These are phyloP conservation scores for Hyaloscypha hepaticicola DNA, from an alignment of 495 filamentous ascomycete species.

Conservation along the genomic window DNA sequence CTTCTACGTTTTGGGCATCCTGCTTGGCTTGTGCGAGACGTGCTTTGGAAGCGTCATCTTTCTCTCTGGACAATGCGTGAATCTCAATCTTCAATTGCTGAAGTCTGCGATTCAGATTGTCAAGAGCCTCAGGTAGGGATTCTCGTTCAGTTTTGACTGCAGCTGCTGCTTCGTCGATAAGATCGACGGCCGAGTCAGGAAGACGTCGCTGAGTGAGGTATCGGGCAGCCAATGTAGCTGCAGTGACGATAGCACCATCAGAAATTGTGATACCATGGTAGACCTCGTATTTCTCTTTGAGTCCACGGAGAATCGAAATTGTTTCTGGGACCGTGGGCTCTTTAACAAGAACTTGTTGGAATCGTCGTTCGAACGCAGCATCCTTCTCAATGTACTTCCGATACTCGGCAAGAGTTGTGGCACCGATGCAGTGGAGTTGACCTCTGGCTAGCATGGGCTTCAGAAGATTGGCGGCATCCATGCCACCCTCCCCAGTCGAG, in stretches of 20 bases:
- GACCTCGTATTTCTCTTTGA: slow-evolving; percentile 96
- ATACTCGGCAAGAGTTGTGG: slow-evolving; percentile 92
- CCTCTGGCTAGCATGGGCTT: slow-evolving; percentile 97
- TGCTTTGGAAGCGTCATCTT: slow-evolving; percentile 84
- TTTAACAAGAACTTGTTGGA: slow-evolving; percentile 96
- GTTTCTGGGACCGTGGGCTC: slow-evolving; percentile 88
- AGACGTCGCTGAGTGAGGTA: slow-evolving; percentile 89
- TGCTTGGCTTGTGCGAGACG: slow-evolving; percentile 80
- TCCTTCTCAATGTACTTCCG: slow-evolving; percentile 99
- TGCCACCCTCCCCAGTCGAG: slow-evolving; percentile 88
- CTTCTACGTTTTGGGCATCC: slow-evolving; percentile 86
- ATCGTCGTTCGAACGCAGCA: slow-evolving; percentile 93
- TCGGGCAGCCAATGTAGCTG: slow-evolving; percentile 83
- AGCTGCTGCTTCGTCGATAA: slow-evolving; percentile 94
- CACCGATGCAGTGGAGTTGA: slow-evolving; percentile 96
- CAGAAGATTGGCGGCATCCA: slow-evolving; percentile 96
- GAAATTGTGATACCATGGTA: slow-evolving; percentile 97
- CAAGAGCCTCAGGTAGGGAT: slow-evolving; percentile 91
- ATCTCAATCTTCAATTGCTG: slow-evolving; percentile 96
- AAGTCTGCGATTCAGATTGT: slow-evolving; percentile 83
- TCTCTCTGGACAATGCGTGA: slow-evolving; percentile 87
- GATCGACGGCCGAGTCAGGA: slow-evolving; percentile 93
- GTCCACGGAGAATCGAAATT: slow-evolving; percentile 91
- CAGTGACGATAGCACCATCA: slow-evolving; percentile 87
- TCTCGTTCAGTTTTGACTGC: slow-evolving; percentile 92